Percentiles rank a stretch among this genome's conserved stretches.
These are phyloP conservation scores for Suillus decipiens DNA, from an alignment of 768 basidiomycete species.

Conservation along the genomic window DNA sequence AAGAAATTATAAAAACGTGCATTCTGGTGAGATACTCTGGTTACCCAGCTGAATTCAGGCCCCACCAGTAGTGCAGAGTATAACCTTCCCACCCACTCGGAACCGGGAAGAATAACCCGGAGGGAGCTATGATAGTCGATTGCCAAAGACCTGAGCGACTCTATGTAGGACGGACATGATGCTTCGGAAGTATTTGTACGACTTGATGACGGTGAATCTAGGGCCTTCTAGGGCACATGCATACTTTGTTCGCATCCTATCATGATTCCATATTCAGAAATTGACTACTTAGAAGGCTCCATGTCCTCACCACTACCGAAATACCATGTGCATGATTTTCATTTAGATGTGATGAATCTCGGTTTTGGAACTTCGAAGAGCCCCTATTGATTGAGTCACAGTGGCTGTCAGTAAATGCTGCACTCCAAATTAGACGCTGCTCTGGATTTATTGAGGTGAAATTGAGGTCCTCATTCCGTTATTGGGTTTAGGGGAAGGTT, in stretches of 20 bases:
- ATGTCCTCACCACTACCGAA: neutral
- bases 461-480: neutral
- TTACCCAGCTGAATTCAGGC: neutral
- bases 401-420: neutral
- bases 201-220: neutral
- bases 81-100: neutral
- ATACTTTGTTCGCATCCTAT: neutral
- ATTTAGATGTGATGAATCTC: neutral
- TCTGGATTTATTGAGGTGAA: neutral
- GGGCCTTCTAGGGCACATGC: neutral
- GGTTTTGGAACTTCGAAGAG: neutral
- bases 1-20: neutral
- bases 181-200: neutral
- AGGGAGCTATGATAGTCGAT: neutral
- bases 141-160: neutral
- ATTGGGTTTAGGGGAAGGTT: neutral
- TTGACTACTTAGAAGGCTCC: neutral
- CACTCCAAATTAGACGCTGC: neutral
- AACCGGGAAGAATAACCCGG: neutral
- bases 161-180: neutral
- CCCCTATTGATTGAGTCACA: neutral
- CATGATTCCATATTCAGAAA: neutral
- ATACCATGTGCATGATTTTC: neutral
- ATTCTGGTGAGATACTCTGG: neutral
- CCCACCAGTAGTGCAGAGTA: neutral